Evolutionary conservation across 2,329 filamentous ascomycete species (phyloP), one percentile per base, ranked within the genome.

Genomic region (Fusarium nurragi): DNA sequence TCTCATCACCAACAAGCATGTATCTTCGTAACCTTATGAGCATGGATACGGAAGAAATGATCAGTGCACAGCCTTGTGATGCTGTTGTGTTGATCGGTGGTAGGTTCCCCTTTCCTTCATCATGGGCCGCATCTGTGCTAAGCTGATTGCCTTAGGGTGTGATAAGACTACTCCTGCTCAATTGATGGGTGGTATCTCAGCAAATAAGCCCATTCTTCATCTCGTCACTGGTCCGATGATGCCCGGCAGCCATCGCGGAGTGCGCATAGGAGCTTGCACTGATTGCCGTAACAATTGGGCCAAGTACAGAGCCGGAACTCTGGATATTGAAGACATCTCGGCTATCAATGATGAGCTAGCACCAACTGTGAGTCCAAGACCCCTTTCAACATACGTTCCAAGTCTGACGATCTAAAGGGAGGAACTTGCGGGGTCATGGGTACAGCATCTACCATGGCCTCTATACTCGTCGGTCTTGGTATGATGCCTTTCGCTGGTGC

Each of bases 341-440:
- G 85, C 81, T 4, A 82, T 93, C 25, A 93, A 92, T 61, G 88
- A 91, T 41, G 90, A 92, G 68, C 79, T 93, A 9, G 89, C 89
- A 1, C 90, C 90, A 0, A 92, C 89, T 0, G 87, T 88, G 71
- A 66, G 82, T 71, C 1, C 10, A 10, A 13, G 5, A 2, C 18
- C 4, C n/a, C 30, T 6, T 21, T 4, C 3, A 36, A 3, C 1
- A 1, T 6, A 3, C 4, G 4, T 5, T 16, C 16, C 4, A 14
- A 6, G 1, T 18, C 32, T 59, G 4, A 59, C 22, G 13, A 1
- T 9, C 0, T 0, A 37, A 47, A 83, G 81, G 86, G 88, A 3
- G 93, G 93, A 26, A 93, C 92, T 1, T 97, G 93, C 65, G 92
- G 92, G 43, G 93, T 94, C 18, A 97, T 97, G 93, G 95, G 92